phyloP scores from a whole-genome alignment of 163 green algal genomes.

The Prototheca wickerhamii region DNA sequence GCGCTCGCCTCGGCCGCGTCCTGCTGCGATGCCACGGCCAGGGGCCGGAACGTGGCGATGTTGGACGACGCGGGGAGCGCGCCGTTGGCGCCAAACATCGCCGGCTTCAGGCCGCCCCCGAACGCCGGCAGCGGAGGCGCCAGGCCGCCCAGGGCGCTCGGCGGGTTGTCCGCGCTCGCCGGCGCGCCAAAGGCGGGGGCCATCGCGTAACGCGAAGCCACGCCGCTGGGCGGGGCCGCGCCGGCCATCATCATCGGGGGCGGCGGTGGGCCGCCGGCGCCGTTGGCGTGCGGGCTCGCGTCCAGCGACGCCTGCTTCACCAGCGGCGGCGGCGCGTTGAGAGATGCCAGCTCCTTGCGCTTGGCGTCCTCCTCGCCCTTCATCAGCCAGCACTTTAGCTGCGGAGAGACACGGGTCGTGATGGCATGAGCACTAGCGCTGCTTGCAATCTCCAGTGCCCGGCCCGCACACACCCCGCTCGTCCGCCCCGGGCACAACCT shows the following conservation, averaged over 20 bases:
- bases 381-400: slow-evolving; percentile 38
- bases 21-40: too few species aligned
- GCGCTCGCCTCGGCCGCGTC: too few species aligned
- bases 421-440: background rate
- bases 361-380: slow-evolving; percentile 28
- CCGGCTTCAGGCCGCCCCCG: too few species aligned
- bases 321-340: slow-evolving; percentile 11
- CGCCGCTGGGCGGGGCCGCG: background rate
- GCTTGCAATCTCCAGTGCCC: too few species aligned
- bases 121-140: background rate
- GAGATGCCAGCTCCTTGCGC: slow-evolving; percentile 11
- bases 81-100: too few species aligned
- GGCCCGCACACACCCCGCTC: background rate
- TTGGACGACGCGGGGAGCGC: too few species aligned
- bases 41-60: too few species aligned
- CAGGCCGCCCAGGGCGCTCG: background rate
- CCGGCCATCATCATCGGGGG: slow-evolving; percentile 4
- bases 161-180: background rate
- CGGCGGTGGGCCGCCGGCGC: background rate
- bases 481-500: background rate
- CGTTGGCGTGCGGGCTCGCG: too few species aligned
- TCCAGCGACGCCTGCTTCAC: too few species aligned
- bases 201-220: slow-evolving; percentile 10
- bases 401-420: background rate
- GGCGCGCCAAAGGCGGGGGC: slow-evolving; percentile 9